Percentiles rank a stretch among this genome's conserved stretches.
These are phyloP conservation scores for Fragilariopsis cylindrus DNA, from an alignment of 108 stramenopile genomes.

Conservation along the genomic window DNA sequence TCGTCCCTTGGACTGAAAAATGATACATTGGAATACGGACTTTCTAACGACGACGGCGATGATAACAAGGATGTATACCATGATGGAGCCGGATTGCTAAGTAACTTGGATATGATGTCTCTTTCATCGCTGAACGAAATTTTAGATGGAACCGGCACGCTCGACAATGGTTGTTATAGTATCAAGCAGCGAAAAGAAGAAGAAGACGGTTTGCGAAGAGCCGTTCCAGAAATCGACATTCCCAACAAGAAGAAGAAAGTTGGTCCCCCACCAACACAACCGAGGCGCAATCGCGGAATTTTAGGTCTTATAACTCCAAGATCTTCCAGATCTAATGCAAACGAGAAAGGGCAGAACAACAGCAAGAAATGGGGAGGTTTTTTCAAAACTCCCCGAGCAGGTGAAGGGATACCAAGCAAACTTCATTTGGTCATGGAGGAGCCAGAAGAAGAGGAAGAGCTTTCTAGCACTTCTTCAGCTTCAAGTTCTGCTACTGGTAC, in stretches of 20 bases:
- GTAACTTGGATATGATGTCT: constrained; percentile 33
- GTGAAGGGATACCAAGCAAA: constrained; percentile 5
- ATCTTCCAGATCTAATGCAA: background rate
- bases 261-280: constrained; percentile 9
- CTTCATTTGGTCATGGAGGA: constrained; percentile 7
- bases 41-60: constrained; percentile 11
- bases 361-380: constrained; percentile 4
- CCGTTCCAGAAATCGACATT: constrained; percentile 10
- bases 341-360: background rate
- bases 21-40: constrained; percentile 30
- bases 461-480: background rate
- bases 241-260: background rate
- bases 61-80: background rate
- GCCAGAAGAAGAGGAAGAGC: background rate
- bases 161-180: background rate
- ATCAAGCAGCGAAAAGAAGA: background rate
- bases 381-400: constrained; percentile 13
- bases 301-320: constrained; percentile 13
- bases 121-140: constrained; percentile 38
- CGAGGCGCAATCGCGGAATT: constrained; percentile 6
- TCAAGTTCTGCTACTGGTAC: background rate
- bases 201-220: background rate
- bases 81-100: constrained; percentile 5
- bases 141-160: constrained; percentile 21
- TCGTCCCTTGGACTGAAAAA: constrained; percentile 34